Percentiles rank a stretch among this genome's conserved stretches.
phyloP scores from a whole-genome alignment of 495 filamentous ascomycete species.

The Paragyromitra xinjiangensis region DNA sequence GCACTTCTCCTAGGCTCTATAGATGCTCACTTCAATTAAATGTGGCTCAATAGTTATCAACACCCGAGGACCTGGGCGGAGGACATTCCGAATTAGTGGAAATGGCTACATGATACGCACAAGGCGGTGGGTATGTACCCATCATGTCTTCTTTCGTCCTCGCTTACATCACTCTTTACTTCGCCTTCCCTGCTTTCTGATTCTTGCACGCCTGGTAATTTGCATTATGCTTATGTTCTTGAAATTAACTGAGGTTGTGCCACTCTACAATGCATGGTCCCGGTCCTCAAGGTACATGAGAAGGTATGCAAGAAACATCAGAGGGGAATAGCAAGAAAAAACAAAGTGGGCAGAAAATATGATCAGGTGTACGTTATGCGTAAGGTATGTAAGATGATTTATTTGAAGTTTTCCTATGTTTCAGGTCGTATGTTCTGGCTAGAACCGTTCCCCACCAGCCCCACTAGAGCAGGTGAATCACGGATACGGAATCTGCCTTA shows the following conservation, averaged over 20 bases:
- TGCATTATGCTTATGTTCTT: neutral
- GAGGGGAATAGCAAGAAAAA: neutral
- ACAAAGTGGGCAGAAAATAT: neutral
- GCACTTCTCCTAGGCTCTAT: neutral
- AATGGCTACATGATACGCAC: slow-evolving; percentile 21
- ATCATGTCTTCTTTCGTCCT: slow-evolving; percentile 28
- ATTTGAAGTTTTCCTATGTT: slow-evolving; percentile 10
- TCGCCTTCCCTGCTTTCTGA: slow-evolving; percentile 10
- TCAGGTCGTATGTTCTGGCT: neutral
- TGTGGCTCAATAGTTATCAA: neutral
- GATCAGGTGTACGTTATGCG: slow-evolving; percentile 7
- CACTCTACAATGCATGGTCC: slow-evolving; percentile 29
- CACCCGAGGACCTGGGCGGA: slow-evolving; percentile 32
- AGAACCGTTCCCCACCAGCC: slow-evolving; percentile 2
- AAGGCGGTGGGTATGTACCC: slow-evolving; percentile 5
- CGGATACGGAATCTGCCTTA: neutral
- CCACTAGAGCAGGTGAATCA: slow-evolving; percentile 17
- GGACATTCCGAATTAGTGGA: slow-evolving; percentile 35
- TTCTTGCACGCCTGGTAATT: slow-evolving; percentile 8
- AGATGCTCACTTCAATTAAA: slow-evolving; percentile 1
- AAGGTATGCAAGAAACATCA: neutral
- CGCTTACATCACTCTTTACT: slow-evolving; percentile 15
- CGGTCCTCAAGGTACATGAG: neutral
- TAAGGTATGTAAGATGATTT: slow-evolving; percentile 16
- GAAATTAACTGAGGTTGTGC: neutral